phyloP scores from a whole-genome alignment of 345 rosid species.

The Eucalyptus grandis region DNA sequence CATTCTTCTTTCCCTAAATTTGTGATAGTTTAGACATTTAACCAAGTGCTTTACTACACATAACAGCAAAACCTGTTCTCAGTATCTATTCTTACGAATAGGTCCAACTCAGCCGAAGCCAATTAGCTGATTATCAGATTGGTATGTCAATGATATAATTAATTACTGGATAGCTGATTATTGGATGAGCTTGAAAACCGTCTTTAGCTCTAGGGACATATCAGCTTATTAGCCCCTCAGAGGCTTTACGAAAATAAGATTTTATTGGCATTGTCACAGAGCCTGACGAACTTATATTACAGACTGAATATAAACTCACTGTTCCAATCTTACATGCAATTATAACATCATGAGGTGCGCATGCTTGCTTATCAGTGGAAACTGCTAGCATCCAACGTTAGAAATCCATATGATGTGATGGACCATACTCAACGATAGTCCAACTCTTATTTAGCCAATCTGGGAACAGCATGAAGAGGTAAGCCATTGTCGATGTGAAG shows the following conservation, averaged over 20 bases:
- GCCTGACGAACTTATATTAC: neutral
- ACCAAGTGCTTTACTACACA: neutral
- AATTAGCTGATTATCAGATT: neutral
- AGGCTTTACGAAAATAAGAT: neutral
- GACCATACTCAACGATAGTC: neutral
- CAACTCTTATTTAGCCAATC: neutral
- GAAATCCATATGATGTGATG: neutral
- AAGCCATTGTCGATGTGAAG: slow-evolving; percentile 61
- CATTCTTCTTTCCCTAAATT: neutral
- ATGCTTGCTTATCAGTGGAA: neutral
- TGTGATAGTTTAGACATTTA: neutral
- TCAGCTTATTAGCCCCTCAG: neutral
- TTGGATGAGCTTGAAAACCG: neutral
- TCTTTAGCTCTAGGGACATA: neutral
- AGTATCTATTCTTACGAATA: neutral
- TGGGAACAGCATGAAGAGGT: slow-evolving; percentile 21
- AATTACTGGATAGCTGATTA: neutral
- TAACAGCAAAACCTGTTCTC: neutral
- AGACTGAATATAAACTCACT: neutral
- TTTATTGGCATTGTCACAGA: neutral
- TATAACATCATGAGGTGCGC: neutral
- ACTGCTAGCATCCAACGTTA: neutral
- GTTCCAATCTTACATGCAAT: neutral
- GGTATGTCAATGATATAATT: neutral
- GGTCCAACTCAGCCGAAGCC: neutral